Evolutionary conservation across 768 basidiomycete genomes (phyloP), one percentile per base, ranked within the genome.

Genomic region (Pleurotus eryngii): DNA sequence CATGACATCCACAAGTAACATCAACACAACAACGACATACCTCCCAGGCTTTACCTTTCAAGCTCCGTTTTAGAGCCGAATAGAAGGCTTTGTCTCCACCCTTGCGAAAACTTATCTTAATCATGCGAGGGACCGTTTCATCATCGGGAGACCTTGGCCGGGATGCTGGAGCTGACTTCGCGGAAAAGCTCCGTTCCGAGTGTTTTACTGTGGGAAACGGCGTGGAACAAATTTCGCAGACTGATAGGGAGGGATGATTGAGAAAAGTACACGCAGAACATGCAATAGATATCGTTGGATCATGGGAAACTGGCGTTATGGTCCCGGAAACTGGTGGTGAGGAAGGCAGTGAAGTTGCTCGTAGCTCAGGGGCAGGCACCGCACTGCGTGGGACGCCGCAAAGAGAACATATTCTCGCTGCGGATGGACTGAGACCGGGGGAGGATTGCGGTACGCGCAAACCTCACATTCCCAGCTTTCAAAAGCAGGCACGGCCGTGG

Each of bases 201-300:
- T 42, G 3, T 59, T 48, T 15, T 57, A 64, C 26, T 39, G 49
- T 60, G 66, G 84, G 85, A 8, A 98, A 74, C 0, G 82, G 74
- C 3, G 92, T 87, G 4, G 78, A 79, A 67, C 96, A 98, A 2
- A 98, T 89, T 70, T 98, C 96, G 73, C 96, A 98, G 6, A 73
- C 68, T 0, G 70, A 70, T 56, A 95, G 75, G 1, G 82, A 86
- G 0, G 84, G 84, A 59, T 90, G 86, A 70, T 99, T 99, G 11
- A 95, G 75, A 68, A 95, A 99, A 1, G 96, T 98, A 68, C 97
- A 99, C 1, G 85, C 86, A 1, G 86, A 81, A 69, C 96, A 99
- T 12, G 88, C 72, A 45, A 89, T 76, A 35, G 79, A 67, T 2
- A 70, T 70, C 67, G 3, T 69, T 65, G 3, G 76, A 72, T 9